Base-by-base conservation (phyloP, 495 filamentous ascomycete species). In the Penicillium waksmanii region DNA sequence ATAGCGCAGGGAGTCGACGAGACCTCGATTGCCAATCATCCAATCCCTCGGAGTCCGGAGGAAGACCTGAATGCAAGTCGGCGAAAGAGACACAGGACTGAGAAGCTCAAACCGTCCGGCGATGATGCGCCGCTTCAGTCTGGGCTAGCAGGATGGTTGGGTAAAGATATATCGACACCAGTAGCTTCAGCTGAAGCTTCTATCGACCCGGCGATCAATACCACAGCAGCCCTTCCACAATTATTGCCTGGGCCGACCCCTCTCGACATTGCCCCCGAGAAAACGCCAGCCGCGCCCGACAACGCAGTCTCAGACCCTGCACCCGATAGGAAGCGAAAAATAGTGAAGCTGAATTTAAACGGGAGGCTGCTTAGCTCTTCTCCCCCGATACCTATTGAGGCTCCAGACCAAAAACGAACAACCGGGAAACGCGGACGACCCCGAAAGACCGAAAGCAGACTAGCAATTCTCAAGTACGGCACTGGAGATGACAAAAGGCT, bases 341-440 rank as follows among this genome's bases (percentile, higher is more conserved):
- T 76, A n/a, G 65, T 87, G 18, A 81, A 77, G 61, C 60, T 87
- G 18, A 83, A 82, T 61, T 58, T 76, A 1, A 84, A 84, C 61
- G 85, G 85, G n/a, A 82, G 79, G 51, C 72, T 87, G 18, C 53
- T 79, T n/a, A 77, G 81, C 34, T 87, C 84, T 0, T 80, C 85
- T 15, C 66, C 68, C 13, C 51, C 56, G 8, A 71, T 70, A 38
- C 65, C 66, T 7, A 27, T 61, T 4, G 65, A 57, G 12, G 62
- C 70, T 2, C 64, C 56, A n/a, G 35, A 65, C 9, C 72, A 64
- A 33, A 70, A 61, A 46, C 75, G 56, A 51, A 67, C 54, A 38
- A 31, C 40, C 18, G 65, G 58, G 40, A 69, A 63, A 52, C 70
- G 67, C 1, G 57, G 67, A 9, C 69, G 52, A n/a, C 7, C 47